Evolutionary conservation across 768 basidiomycete genomes (phyloP).

Genomic region (Naematelia aurantialba): DNA sequence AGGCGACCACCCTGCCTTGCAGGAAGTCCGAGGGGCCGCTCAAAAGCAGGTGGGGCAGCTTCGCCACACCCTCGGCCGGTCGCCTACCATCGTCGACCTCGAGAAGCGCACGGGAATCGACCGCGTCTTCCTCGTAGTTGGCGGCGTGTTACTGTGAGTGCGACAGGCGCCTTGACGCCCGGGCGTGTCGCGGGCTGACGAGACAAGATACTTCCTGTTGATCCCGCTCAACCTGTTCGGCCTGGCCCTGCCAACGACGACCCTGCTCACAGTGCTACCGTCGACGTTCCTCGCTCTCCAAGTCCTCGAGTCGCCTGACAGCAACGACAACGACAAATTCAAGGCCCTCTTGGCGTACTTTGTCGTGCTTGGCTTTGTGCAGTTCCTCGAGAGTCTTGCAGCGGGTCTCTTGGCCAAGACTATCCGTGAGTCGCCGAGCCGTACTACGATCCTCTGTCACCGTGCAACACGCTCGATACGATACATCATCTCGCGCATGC

Average conservation of each 20-base stretch:
- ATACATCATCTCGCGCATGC: neutral
- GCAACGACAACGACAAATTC: constrained; percentile 22
- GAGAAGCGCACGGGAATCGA: constrained; percentile 39
- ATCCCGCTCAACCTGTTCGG: constrained; percentile 43
- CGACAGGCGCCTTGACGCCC: neutral
- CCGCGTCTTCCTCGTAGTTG: constrained; percentile 32
- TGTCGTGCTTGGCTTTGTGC: constrained; percentile 38
- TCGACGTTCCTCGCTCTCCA: constrained; percentile 31
- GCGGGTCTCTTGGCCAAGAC: constrained; percentile 33
- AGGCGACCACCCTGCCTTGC: constrained; percentile 32
- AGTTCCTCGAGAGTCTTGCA: constrained; percentile 35
- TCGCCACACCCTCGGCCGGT: constrained; percentile 28
- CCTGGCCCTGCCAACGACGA: constrained; percentile 36
- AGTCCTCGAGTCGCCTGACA: constrained; percentile 20
- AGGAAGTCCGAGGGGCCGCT: constrained; percentile 30
- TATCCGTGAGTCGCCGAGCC: constrained; percentile 29
- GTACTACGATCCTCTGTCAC: neutral
- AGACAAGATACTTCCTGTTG: constrained; percentile 38
- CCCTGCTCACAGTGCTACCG: constrained; percentile 37
- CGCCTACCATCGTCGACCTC: constrained; percentile 20
- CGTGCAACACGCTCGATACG: neutral
- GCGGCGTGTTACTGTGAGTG: constrained; percentile 10
- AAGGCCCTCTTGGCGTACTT: constrained; percentile 36
- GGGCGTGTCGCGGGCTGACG: constrained; percentile 3
- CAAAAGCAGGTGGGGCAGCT: constrained; percentile 29